Evolutionary conservation across 1,284 basidiomycete genomes (phyloP).

Genomic region (Xerocomus cyaneibrunnescens): DNA sequence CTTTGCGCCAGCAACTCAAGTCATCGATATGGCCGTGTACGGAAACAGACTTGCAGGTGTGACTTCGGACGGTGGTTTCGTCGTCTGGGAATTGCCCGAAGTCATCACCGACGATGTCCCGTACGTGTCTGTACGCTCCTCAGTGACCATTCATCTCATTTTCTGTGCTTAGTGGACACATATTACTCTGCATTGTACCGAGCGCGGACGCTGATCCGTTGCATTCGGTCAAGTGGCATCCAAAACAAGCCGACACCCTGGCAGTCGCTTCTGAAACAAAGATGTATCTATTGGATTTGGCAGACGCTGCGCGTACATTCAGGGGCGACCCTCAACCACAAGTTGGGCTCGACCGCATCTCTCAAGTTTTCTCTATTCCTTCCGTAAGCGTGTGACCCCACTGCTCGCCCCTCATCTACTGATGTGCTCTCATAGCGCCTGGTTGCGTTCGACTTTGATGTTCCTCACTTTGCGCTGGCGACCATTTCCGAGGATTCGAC

Average conservation of each 20-base stretch:
- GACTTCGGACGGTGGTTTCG: conserved; percentile 81
- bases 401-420: not conserved
- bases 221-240: conserved; percentile 81
- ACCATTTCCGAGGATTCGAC: conserved; percentile 79
- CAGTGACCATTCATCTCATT: conserved; percentile 8
- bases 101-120: conserved; percentile 79
- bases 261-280: conserved; percentile 74
- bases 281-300: conserved; percentile 71
- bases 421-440: conserved; percentile 50
- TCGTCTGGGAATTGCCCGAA: conserved; percentile 81
- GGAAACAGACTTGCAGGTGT: conserved; percentile 80
- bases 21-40: conserved; percentile 80
- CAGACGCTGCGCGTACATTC: conserved; percentile 54
- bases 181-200: conserved; percentile 69
- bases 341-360: conserved; percentile 62
- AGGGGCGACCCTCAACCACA: conserved; percentile 63
- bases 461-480: conserved; percentile 67
- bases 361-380: conserved; percentile 62
- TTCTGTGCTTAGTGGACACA: conserved; percentile 49
- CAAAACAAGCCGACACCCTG: conserved; percentile 69
- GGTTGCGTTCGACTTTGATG: conserved; percentile 79
- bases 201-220: conserved; percentile 58
- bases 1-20: conserved; percentile 60
- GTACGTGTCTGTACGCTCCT: conserved; percentile 46
- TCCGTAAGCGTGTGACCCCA: conserved; percentile 49